Conservation (phyloP, 2,329 filamentous ascomycete species). For the Fusarium sp. region DNA sequence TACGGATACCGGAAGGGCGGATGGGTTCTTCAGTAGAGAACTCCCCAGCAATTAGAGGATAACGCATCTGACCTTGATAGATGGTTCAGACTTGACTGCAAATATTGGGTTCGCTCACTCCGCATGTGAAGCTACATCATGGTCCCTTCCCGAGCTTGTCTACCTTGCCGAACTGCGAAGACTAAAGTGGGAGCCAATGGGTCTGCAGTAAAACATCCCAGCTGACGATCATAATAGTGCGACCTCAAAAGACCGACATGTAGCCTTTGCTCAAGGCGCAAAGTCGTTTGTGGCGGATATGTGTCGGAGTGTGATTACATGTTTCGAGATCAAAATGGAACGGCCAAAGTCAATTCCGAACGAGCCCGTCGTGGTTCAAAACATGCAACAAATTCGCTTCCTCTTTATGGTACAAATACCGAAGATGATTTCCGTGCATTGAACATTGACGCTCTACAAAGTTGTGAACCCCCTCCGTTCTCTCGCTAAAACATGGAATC, state of each 20-base stretch:
- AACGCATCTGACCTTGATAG: fast-evolving
- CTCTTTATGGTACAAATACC: fast-evolving
- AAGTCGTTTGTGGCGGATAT: not conserved
- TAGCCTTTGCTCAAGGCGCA: not conserved
- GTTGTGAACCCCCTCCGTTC: not conserved
- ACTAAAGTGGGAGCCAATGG: not conserved
- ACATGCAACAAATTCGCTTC: fast-evolving
- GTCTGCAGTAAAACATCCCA: not conserved
- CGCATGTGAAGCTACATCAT: not conserved
- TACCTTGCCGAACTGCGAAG: not conserved
- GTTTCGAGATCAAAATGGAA: not conserved
- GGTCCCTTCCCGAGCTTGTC: not conserved
- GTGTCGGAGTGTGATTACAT: not conserved
- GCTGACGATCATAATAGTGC: not conserved
- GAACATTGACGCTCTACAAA: not conserved
- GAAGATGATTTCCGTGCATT: not conserved
- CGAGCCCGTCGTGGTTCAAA: not conserved
- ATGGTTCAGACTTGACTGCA: not conserved
- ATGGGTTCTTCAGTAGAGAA: not conserved
- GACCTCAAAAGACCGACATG: not conserved
- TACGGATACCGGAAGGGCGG: not conserved
- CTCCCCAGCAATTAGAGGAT: fast-evolving
- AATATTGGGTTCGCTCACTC: not conserved
- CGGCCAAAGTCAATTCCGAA: not conserved
- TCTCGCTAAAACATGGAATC: too few relatives aligned